phyloP scores from a whole-genome alignment of 257 asterid species.

The Anisodus acutangulus region DNA sequence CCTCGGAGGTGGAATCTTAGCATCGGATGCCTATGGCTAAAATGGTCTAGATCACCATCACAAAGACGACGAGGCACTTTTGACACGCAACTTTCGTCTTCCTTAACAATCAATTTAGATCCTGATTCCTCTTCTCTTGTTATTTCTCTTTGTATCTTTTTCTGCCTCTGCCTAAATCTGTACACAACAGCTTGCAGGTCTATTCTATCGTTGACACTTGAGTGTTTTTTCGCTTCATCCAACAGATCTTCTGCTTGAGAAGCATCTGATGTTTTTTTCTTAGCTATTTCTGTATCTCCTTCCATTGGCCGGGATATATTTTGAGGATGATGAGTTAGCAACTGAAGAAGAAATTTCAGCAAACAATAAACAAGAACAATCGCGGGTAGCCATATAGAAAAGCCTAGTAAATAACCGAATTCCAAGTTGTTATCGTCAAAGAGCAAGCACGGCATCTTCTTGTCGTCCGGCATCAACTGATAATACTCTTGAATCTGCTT shows the following conservation, averaged over 20 bases:
- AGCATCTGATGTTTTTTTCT: not conserved
- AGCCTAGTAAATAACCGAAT: not conserved
- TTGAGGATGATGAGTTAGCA: too few relatives aligned
- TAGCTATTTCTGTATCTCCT: not conserved
- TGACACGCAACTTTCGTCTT: not conserved
- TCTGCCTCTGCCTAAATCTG: constrained; percentile 15
- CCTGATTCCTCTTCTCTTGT: not conserved
- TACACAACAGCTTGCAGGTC: not conserved
- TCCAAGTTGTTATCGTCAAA: not conserved
- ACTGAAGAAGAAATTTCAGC: not conserved
- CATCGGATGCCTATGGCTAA: constrained; percentile 20
- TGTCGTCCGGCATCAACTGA: not conserved
- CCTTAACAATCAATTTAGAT: not conserved
- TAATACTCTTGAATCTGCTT: not conserved
- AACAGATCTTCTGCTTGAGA: not conserved
- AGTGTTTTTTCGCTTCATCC: not conserved
- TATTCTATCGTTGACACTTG: not conserved
- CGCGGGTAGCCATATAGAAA: constrained; percentile 4
- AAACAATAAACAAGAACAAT: not conserved
- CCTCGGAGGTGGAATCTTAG: not conserved
- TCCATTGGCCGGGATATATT: not conserved
- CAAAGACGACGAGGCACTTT: not conserved
- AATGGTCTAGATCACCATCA: not conserved
- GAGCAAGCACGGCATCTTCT: not conserved
- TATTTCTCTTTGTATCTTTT: not conserved